phyloP scores from a whole-genome alignment of 208 protist genomes.

The Trypanosoma mega region DNA sequence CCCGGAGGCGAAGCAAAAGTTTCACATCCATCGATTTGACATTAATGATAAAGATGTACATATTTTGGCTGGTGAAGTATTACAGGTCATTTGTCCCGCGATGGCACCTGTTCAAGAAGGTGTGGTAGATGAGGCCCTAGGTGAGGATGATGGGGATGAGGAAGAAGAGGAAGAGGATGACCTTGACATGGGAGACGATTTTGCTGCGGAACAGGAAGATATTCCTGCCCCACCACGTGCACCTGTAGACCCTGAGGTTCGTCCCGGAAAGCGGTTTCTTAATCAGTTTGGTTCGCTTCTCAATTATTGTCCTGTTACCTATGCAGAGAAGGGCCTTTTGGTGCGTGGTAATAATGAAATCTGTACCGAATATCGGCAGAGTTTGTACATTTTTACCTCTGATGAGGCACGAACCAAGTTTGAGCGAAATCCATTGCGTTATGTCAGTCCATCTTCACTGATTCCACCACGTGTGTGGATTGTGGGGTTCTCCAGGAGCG shows the following conservation, averaged over 20 bases:
- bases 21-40: slow-evolving; percentile 37
- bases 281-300: slow-evolving; percentile 80
- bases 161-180: slow-evolving; percentile 50
- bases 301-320: slow-evolving; percentile 85
- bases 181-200: slow-evolving; percentile 25
- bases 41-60: slow-evolving; percentile 39
- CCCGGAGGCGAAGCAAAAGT: slow-evolving; percentile 8
- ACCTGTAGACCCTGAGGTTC: slow-evolving; percentile 37
- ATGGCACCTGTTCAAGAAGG: slow-evolving; percentile 51
- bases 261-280: slow-evolving; percentile 54
- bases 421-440: slow-evolving; percentile 64
- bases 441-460: slow-evolving; percentile 39
- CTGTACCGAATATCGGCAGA: slow-evolving; percentile 48
- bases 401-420: slow-evolving; percentile 59
- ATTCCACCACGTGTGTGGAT: slow-evolving; percentile 83
- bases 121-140: slow-evolving; percentile 51
- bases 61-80: slow-evolving; percentile 47
- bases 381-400: slow-evolving; percentile 80
- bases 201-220: slow-evolving; percentile 29
- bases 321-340: slow-evolving; percentile 64
- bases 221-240: background rate
- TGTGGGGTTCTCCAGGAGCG: slow-evolving; percentile 54
- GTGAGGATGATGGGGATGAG: slow-evolving; percentile 51
- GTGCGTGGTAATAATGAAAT: slow-evolving; percentile 64
- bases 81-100: slow-evolving; percentile 46